A percentile compares a stretch with the other conserved stretches of the same genome.
These are phyloP conservation scores for Moniliella sp. DNA, from an alignment of 1,284 basidiomycete genomes.

Conservation along the genomic window DNA sequence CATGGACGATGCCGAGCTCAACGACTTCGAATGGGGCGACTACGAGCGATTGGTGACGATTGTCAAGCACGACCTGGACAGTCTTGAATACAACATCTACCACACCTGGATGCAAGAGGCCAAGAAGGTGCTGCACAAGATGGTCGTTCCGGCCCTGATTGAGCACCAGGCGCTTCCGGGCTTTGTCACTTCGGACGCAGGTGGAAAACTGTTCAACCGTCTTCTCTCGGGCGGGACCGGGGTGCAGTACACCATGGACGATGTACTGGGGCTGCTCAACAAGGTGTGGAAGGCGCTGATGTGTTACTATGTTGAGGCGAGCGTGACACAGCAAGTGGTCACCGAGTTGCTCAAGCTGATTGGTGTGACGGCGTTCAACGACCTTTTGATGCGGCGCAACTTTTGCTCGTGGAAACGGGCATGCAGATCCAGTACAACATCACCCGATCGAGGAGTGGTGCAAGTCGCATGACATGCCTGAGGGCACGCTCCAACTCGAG, in stretches of 20 bases:
- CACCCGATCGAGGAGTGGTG: slow-evolving; percentile 61
- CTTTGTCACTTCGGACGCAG: slow-evolving; percentile 83
- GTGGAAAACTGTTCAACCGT: slow-evolving; percentile 71
- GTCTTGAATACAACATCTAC: slow-evolving; percentile 96
- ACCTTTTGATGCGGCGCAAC: slow-evolving; percentile 89
- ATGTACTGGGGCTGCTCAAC: slow-evolving; percentile 85
- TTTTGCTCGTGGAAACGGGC: slow-evolving; percentile 98
- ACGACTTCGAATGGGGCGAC: slow-evolving; percentile 85
- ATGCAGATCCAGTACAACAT: slow-evolving; percentile 90
- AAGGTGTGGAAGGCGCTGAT: slow-evolving; percentile 96
- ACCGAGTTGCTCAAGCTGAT: slow-evolving; percentile 89
- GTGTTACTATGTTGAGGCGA: slow-evolving; percentile 95
- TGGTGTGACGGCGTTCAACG: slow-evolving; percentile 93
- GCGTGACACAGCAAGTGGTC: slow-evolving; percentile 84
- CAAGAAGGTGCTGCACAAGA: slow-evolving; percentile 85
- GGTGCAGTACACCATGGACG: slow-evolving; percentile 94
- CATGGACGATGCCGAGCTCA: slow-evolving; percentile 62
- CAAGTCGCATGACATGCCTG: slow-evolving; percentile 66
- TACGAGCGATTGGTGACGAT: slow-evolving; percentile 89
- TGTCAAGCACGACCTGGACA: slow-evolving; percentile 95
- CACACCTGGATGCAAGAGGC: slow-evolving; percentile 98
- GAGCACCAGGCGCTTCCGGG: slow-evolving; percentile 93
- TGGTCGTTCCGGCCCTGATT: slow-evolving; percentile 93
- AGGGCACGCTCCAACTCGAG: slow-evolving; percentile 87
- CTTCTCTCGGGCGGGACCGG: slow-evolving; percentile 54